These are phyloP conservation scores for Leishmania aethiopica DNA, from an alignment of 208 protist genomes.

Conservation along the genomic window DNA sequence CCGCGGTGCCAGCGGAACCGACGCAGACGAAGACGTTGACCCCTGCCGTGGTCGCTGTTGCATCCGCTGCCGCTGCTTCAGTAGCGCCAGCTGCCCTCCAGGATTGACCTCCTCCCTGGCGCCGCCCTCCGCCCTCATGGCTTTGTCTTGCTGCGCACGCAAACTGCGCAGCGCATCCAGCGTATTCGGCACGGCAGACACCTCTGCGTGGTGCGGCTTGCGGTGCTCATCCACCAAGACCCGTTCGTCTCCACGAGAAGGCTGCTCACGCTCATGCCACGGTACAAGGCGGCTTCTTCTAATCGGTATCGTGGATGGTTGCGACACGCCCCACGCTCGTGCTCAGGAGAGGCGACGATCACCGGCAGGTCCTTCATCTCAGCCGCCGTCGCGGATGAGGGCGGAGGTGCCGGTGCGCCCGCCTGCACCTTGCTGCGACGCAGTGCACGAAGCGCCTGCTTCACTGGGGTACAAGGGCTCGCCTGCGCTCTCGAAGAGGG, in stretches of 20 bases:
- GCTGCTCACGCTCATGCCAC: conserved; percentile 35
- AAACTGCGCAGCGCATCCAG: conserved; percentile 70
- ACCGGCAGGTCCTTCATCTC: conserved; percentile 24
- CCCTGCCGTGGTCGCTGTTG: conserved; percentile 9
- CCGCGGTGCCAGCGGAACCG: conserved; percentile 3
- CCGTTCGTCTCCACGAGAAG: conserved; percentile 29
- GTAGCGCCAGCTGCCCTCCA: conserved; percentile 48
- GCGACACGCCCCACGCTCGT: conserved; percentile 9
- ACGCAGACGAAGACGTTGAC: conserved; percentile 4
- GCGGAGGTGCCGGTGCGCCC: not conserved
- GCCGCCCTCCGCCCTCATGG: not conserved
- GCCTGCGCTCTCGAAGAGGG: not conserved
- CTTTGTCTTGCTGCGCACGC: conserved; percentile 29
- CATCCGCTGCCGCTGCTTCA: conserved; percentile 61
- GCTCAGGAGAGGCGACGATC: conserved; percentile 11
- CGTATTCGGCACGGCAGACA: conserved; percentile 52
- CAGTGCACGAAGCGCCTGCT: conserved; percentile 23
- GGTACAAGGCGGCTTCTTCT: conserved; percentile 31
- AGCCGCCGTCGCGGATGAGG: not conserved
- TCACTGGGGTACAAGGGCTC: not conserved
- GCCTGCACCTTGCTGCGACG: conserved; percentile 15
- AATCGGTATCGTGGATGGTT: conserved; percentile 17
- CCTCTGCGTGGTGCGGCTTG: conserved; percentile 16
- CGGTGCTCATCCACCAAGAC: conserved; percentile 26
- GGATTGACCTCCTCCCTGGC: conserved; percentile 15